phyloP scores from a whole-genome alignment of 2,329 filamentous ascomycete genomes.

The Pseudonectria foliicola region DNA sequence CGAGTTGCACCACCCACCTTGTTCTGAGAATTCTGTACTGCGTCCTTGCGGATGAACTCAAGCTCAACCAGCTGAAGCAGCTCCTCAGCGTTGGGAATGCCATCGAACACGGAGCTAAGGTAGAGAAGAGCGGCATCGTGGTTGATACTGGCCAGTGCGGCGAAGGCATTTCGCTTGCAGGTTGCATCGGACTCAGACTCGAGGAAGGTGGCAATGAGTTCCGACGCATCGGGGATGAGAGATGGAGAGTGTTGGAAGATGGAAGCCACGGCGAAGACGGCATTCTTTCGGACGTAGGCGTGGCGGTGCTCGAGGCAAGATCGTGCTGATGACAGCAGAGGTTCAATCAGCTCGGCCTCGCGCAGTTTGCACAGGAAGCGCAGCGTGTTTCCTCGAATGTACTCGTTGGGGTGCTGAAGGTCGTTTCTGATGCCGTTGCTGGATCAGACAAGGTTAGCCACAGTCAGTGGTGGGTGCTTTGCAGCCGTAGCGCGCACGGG shows the following conservation, averaged over 20 bases:
- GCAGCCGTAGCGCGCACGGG: constrained; percentile 1
- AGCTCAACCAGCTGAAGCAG: constrained; percentile 87
- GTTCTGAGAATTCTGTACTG: constrained; percentile 87
- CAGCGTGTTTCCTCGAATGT: constrained; percentile 94
- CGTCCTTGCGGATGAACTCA: constrained; percentile 96
- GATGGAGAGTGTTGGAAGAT: constrained; percentile 87
- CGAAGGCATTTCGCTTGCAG: constrained; percentile 97
- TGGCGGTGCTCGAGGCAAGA: constrained; percentile 93
- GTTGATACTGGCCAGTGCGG: constrained; percentile 81
- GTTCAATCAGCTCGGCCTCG: constrained; percentile 93
- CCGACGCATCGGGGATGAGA: constrained; percentile 90
- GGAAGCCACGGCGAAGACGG: constrained; percentile 87
- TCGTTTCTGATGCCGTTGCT: constrained; percentile 98
- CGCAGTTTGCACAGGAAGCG: constrained; percentile 95
- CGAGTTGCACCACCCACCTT: constrained; percentile 53
- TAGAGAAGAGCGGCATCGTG: constrained; percentile 90
- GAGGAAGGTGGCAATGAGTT: constrained; percentile 84
- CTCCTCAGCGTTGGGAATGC: constrained; percentile 90
- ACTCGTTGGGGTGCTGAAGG: constrained; percentile 95
- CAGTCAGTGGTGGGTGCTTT: neutral
- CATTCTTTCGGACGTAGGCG: constrained; percentile 96
- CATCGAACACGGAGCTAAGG: constrained; percentile 82
- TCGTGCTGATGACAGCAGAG: constrained; percentile 84
- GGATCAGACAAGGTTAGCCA: constrained; percentile 9
- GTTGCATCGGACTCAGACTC: constrained; percentile 87